Evolutionary conservation across 805 yeast genomes (phyloP).

Genomic region (Soucietia sequanensis): DNA sequence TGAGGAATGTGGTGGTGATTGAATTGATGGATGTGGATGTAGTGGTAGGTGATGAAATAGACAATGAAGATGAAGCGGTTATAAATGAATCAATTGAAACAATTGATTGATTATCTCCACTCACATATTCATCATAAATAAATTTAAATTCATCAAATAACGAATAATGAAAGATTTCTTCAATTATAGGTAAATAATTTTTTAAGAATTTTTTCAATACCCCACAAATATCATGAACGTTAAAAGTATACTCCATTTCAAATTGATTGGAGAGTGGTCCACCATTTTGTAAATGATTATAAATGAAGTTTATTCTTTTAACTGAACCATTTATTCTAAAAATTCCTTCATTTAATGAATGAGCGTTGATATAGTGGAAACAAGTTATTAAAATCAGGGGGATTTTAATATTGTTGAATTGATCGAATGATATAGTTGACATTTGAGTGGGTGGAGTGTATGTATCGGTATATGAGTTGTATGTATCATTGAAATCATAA

Average conservation of each 20-base stretch:
- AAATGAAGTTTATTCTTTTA: conserved; percentile 20
- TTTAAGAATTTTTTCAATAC: conserved; percentile 21
- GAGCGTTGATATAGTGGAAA: conserved; percentile 15
- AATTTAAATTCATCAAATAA: conserved; percentile 8
- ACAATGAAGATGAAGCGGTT: conserved; percentile 6
- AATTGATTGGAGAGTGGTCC: conserved; percentile 15
- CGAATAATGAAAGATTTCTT: neutral
- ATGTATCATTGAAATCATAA: too few relatives aligned
- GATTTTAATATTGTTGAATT: conserved; percentile 6
- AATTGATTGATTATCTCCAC: conserved; percentile 2
- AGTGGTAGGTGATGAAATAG: neutral
- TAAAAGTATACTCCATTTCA: conserved; percentile 6
- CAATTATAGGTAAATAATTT: conserved; percentile 10
- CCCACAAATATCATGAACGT: conserved; percentile 28
- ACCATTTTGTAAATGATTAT: conserved; percentile 10
- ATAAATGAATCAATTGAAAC: conserved; percentile 1
- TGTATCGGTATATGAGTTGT: too few relatives aligned
- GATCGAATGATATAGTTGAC: too few relatives aligned
- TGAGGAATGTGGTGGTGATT: conserved; percentile 5
- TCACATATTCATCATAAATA: conserved; percentile 4
- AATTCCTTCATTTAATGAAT: conserved; percentile 24
- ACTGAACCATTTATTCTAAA: conserved; percentile 32
- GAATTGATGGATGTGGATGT: neutral
- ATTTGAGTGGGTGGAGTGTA: too few relatives aligned
- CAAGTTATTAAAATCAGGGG: conserved; percentile 21